Evolutionary conservation across 192 early-diverging fungal species (phyloP), one percentile per base, ranked within the genome.

Genomic region (Gonapodya prolifera): DNA sequence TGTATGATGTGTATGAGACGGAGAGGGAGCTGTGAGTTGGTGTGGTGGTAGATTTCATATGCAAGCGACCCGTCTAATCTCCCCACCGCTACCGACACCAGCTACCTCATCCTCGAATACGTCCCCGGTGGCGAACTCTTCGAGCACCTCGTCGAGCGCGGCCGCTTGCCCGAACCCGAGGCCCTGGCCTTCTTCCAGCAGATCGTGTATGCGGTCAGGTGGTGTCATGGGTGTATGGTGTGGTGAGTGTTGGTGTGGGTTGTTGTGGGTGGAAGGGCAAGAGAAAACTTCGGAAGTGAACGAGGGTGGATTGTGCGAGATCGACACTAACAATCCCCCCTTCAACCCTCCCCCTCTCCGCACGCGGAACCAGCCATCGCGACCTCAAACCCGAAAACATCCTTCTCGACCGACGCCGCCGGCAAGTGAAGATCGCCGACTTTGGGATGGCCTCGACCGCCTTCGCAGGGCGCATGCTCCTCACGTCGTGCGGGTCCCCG

Each of bases 111-210:
- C 23, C 78, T 92, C 76, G 91, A 92, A 79, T 86, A 90, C 77
- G 85, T 91, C 34, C 86, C 89, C 76, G 91, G 91, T 77, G 90
- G 90, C 70, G 91, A 92, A 82, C 81, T 92, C 77, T 92, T 92
- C 80, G 90, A 92, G 61, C 87, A 92, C 75, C 79, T 92, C 1
- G 87, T 92, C 8, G 81, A 86, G 35, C 80, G 84, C 71, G 91
- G 91, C 28, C 69, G 87, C 1, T 87, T 98, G 86, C 80, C 85
- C 35, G 96, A 98, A 80, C 84, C 85, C 75, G 95, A 97, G 78
- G 94, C 92, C 0, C 85, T 96, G 61, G 82, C 89, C 34, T 97
- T 97, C 81, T 99, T 98, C 81, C 96, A 98, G 83, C 97, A 98
- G 82, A 95, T 99, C 70, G 91, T 97, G 32, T 94, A 89, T 79